A percentile compares a stretch with the other conserved stretches of the same genome.
These are phyloP conservation scores for Epichloe bromicola DNA, from an alignment of 2,329 filamentous ascomycete species.

Conservation along the genomic window DNA sequence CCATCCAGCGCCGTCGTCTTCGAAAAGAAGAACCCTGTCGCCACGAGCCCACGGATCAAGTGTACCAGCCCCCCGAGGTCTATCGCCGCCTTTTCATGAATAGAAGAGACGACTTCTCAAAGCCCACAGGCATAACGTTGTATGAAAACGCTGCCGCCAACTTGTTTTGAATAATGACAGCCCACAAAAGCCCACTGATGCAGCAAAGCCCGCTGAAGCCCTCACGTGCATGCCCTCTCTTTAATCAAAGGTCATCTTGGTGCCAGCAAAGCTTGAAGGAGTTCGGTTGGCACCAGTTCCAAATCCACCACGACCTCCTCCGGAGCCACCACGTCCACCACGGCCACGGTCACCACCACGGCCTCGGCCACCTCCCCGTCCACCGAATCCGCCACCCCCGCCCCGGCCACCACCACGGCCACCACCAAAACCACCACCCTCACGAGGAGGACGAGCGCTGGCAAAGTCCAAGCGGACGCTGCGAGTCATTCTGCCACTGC, in stretches of 20 bases:
- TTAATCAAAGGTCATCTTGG: constrained; percentile 61
- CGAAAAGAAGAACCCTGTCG: constrained; percentile 4
- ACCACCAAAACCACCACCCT: constrained; percentile 37
- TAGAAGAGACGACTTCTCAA: constrained; percentile 38
- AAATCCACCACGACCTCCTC: constrained; percentile 38
- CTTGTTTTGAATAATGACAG: constrained; percentile 38
- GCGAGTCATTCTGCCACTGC: constrained; percentile 56
- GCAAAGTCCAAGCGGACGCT: constrained; percentile 74
- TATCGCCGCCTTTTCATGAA: constrained; percentile 32
- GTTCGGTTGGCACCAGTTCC: constrained; percentile 34
- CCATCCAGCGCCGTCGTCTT: constrained; percentile 12
- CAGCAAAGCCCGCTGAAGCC: constrained; percentile 29
- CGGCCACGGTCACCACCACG: constrained; percentile 22
- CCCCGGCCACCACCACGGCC: constrained; percentile 40
- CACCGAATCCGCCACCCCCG: constrained; percentile 25
- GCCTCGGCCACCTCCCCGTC: constrained; percentile 28
- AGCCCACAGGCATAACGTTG: constrained; percentile 29
- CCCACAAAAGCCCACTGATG: constrained; percentile 36
- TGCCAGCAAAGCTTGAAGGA: constrained; percentile 44
- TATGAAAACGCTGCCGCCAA: constrained; percentile 17
- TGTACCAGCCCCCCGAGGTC: constrained; percentile 40
- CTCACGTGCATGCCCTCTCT: constrained; percentile 21
- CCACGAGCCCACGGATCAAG: constrained; percentile 28
- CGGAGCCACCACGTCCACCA: constrained; percentile 36
- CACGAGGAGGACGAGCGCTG: constrained; percentile 49